A percentile compares a stretch with the other conserved stretches of the same genome.
Evolutionary conservation across 106 monocot genomes (phyloP).

Genomic region (Acorus gramineus): DNA sequence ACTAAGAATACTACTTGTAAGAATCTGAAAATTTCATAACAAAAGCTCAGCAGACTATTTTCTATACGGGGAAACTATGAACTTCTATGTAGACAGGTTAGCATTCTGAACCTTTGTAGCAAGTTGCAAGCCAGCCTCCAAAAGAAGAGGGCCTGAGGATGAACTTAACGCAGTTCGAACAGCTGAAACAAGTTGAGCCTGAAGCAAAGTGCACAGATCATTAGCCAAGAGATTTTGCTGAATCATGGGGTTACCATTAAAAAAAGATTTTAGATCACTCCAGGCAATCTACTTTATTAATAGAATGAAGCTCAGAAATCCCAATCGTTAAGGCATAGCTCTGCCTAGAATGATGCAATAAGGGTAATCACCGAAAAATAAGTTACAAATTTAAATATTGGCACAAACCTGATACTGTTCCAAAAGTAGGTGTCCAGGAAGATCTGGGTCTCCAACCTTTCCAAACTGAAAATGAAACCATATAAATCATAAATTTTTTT

Average conservation of each 20-base stretch:
- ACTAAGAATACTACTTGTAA: slow-evolving; percentile 70
- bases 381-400: neutral
- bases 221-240: too few species aligned
- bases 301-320: too few species aligned
- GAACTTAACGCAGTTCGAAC: slow-evolving; percentile 67
- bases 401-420: slow-evolving; percentile 88
- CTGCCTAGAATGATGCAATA: too few species aligned
- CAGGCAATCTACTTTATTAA: too few species aligned
- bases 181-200: slow-evolving; percentile 98
- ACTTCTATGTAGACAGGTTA: neutral
- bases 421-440: slow-evolving; percentile 81
- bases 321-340: too few species aligned
- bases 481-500: neutral
- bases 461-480: slow-evolving; percentile 49
- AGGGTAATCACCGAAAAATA: too few species aligned
- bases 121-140: slow-evolving; percentile 87
- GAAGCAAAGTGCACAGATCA: slow-evolving; percentile 1
- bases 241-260: too few species aligned
- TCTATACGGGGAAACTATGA: neutral
- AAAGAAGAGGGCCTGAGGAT: slow-evolving; percentile 78
- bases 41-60: neutral
- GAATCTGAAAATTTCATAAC: slow-evolving; percentile 42
- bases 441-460: slow-evolving; percentile 70
- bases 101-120: slow-evolving; percentile 61
- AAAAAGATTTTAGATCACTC: too few species aligned